Evolutionary conservation across 1,284 basidiomycete species (phyloP).

Genomic region (Singerocomus inundabilis): DNA sequence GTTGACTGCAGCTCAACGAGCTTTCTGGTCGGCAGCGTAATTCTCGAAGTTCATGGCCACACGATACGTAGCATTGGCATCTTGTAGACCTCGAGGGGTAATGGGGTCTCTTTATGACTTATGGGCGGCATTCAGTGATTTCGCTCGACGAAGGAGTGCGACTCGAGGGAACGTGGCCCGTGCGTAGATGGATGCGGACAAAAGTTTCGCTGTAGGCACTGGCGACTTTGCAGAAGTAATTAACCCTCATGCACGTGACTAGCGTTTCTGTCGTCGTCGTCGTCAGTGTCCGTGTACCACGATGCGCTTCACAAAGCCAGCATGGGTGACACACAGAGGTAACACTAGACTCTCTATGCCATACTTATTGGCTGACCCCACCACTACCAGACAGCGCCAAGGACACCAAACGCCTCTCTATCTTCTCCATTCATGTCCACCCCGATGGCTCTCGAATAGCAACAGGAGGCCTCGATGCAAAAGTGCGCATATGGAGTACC

Average conservation of each 20-base stretch:
- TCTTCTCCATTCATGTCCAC: conserved; percentile 92
- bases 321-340: conserved; percentile 55
- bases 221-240: too few species aligned
- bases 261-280: background rate
- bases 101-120: too few species aligned
- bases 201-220: too few species aligned
- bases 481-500: conserved; percentile 97
- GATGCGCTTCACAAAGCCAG: conserved; percentile 59
- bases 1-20: too few species aligned
- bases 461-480: conserved; percentile 93
- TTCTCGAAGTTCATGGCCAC: too few species aligned
- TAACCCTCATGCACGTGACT: conserved; percentile 9
- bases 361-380: background rate
- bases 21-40: too few species aligned
- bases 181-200: too few species aligned
- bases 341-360: background rate
- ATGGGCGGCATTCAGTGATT: too few species aligned
- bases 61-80: too few species aligned
- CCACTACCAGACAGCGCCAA: conserved; percentile 28
- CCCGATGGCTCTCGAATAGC: conserved; percentile 96
- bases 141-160: too few species aligned
- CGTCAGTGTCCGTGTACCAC: background rate
- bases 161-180: too few species aligned
- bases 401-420: conserved; percentile 73
- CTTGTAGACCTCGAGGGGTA: too few species aligned